Evolutionary conservation across 306 rosid genomes (phyloP), one percentile per base, ranked within the genome.

Genomic region (Vigna hirtella): DNA sequence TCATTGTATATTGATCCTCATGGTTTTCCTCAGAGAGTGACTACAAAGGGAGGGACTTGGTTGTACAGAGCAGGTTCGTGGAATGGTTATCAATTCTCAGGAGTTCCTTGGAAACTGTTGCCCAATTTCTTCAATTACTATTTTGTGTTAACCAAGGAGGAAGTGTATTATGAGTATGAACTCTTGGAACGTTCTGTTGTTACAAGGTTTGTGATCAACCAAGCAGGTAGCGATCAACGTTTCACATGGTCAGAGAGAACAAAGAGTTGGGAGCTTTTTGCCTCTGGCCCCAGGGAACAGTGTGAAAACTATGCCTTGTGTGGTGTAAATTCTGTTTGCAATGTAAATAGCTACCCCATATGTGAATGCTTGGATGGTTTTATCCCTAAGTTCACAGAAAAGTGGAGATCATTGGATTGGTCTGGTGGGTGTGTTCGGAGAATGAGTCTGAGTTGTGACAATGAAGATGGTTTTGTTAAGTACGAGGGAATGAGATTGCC

Each of bases 251-350:
- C 51, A 17, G 32, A 65, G n/a, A 65, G 71, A 32, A 65, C 71
- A 17, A 18, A 65, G 5, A 65, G 52, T 40, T 65, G 71, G 71
- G 71, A 65, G 51, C 71, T 65, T 17, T 65, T 65, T 18, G 71
- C 71, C 17, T 65, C 71, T 18, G 51, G 71, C 51, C 71, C 71
- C 4, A 38, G 71, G 51, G 71, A 65, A 4, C 77, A 72, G 49
- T 83, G 86, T 78, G 79, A 83, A 32, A 78, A 83, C 28, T 83
- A 83, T 78, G 83, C 53, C 6, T 66, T 77, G n/a, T 77, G 86
- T 26, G 86, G 83, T 51, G 58, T 20, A 45, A 45, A 78, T 36
- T 65, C 80, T 66, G 16, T 77, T 9, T 83, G 86, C 47, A 68
- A 67, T 18, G 5, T 69, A 9, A 17, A 34, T 38, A 66, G 51